These are phyloP conservation scores for Suillus plorans DNA, from an alignment of 768 basidiomycete species.

Conservation along the genomic window DNA sequence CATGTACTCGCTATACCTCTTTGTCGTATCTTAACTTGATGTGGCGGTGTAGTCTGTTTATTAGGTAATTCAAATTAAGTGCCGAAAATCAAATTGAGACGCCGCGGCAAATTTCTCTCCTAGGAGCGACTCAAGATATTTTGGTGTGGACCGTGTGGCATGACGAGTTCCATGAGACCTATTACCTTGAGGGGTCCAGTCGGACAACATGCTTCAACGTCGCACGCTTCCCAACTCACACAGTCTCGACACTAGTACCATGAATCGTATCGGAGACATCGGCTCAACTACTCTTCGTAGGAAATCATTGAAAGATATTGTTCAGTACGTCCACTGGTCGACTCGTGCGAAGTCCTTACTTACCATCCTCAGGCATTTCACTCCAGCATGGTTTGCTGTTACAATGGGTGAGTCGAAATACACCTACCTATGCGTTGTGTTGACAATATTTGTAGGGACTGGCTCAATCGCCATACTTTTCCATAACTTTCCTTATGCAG, in stretches of 20 bases:
- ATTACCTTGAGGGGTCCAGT: not conserved
- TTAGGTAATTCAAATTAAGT: not conserved
- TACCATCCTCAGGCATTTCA: slow-evolving; percentile 41
- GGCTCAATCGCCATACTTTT: slow-evolving; percentile 57
- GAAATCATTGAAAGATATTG: slow-evolving; percentile 35
- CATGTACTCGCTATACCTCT: slow-evolving; percentile 2
- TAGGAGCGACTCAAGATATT: not conserved
- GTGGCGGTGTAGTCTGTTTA: not conserved
- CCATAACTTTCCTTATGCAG: slow-evolving; percentile 55
- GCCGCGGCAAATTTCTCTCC: not conserved
- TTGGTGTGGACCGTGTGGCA: too few species aligned
- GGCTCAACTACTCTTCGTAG: slow-evolving; percentile 1
- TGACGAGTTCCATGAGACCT: not conserved
- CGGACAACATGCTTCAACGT: not conserved
- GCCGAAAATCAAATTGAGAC: not conserved
- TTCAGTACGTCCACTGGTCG: slow-evolving; percentile 27
- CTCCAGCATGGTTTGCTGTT: slow-evolving; percentile 55
- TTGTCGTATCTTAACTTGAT: not conserved
- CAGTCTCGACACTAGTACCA: not conserved
- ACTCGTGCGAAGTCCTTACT: not conserved
- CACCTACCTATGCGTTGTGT: not conserved
- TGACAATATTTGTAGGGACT: slow-evolving; percentile 35
- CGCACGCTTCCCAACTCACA: not conserved
- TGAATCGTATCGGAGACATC: not conserved
- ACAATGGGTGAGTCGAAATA: slow-evolving; percentile 45